phyloP scores from a whole-genome alignment of 208 protist species.

The Tritrichomonas musculus region DNA sequence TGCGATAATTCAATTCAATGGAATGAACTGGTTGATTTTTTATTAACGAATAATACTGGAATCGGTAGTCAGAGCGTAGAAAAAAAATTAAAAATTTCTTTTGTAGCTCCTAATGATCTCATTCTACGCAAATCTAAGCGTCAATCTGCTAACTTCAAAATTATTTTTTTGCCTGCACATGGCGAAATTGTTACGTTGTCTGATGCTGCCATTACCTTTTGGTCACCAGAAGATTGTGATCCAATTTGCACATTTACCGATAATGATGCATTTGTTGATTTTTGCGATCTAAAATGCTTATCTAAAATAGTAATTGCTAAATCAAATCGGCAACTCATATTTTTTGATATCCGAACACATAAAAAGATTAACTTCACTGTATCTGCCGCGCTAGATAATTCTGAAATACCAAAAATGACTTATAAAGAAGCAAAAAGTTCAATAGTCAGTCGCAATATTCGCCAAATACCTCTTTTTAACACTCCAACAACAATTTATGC shows the following conservation, averaged over 20 bases:
- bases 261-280: not conserved
- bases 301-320: not conserved
- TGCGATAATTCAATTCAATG: not conserved
- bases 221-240: not conserved
- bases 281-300: not conserved
- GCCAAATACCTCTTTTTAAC: constrained; percentile 13
- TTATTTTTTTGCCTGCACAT: not conserved
- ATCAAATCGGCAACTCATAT: constrained; percentile 9
- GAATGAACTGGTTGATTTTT: not conserved
- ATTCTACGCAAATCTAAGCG: not conserved
- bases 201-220: not conserved
- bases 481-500: not conserved
- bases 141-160: not conserved
- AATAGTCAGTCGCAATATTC: not conserved
- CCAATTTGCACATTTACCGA: not conserved
- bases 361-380: not conserved
- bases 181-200: not conserved
- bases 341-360: not conserved
- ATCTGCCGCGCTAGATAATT: not conserved
- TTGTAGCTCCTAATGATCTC: not conserved
- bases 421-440: not conserved
- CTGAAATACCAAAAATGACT: not conserved
- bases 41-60: no score
- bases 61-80: not conserved
- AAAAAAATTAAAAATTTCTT: not conserved